Evolutionary conservation across 2,329 filamentous ascomycete species (phyloP).

Genomic region (Verticillium zaregamsianum): DNA sequence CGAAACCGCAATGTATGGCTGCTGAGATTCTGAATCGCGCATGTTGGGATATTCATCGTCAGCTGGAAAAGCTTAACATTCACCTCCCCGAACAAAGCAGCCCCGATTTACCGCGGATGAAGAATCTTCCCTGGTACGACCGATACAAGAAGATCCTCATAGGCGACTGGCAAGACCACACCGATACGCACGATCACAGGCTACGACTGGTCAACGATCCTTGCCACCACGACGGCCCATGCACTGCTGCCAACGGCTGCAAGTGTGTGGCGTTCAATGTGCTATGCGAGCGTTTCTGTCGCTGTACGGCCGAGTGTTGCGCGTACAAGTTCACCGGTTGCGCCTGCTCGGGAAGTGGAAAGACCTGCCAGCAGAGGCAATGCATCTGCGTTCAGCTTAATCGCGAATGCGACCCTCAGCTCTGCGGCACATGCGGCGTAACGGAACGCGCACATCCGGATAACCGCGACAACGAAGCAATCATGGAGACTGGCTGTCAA

Average conservation of each 20-base stretch:
- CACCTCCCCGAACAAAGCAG: conserved; percentile 19
- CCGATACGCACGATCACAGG: conserved; percentile 50
- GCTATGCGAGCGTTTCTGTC: conserved; percentile 70
- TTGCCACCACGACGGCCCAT: conserved; percentile 67
- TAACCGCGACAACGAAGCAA: conserved; percentile 55
- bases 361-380: conserved; percentile 52
- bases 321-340: conserved; percentile 64
- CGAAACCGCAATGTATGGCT: conserved; percentile 43
- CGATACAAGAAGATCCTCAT: conserved; percentile 49
- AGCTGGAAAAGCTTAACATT: conserved; percentile 35
- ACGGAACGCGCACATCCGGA: conserved; percentile 62
- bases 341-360: conserved; percentile 57
- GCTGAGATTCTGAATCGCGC: conserved; percentile 45
- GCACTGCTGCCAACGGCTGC: conserved; percentile 52
- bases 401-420: conserved; percentile 74
- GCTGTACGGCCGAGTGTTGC: conserved; percentile 55
- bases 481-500: conserved; percentile 59
- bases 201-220: conserved; percentile 56
- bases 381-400: conserved; percentile 71
- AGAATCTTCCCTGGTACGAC: conserved; percentile 51
- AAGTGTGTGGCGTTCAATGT: conserved; percentile 57
- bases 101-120: conserved; percentile 29
- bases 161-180: conserved; percentile 53
- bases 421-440: conserved; percentile 70
- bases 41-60: conserved; percentile 48